A percentile compares a stretch with the other conserved stretches of the same genome.
Conservation (phyloP, 2,329 filamentous ascomycete species). For the Cladophialophora yegresii region DNA sequence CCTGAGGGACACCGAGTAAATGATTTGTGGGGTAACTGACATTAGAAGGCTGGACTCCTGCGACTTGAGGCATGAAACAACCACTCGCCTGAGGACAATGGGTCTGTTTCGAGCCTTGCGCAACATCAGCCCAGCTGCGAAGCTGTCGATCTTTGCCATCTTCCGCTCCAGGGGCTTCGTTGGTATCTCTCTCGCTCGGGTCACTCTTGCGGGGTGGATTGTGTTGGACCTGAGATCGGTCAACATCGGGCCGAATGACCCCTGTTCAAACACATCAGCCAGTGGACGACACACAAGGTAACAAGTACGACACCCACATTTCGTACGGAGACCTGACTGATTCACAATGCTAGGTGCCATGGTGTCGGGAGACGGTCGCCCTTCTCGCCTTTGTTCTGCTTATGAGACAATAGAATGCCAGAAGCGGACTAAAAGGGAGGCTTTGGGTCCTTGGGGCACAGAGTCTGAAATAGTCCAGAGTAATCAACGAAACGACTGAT, state of each 20-base stretch:
- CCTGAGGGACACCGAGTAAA: conserved; percentile 27
- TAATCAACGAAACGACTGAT: background rate
- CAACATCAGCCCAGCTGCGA: conserved; percentile 1
- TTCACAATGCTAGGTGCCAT: conserved; percentile 1
- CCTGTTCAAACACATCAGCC: background rate
- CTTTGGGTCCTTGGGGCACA: background rate
- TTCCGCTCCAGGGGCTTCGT: background rate
- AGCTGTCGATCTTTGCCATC: background rate
- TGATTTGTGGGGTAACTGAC: conserved; percentile 20
- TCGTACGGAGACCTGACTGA: background rate
- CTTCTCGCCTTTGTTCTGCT: background rate
- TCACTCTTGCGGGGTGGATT: background rate
- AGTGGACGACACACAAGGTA: background rate
- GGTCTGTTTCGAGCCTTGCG: background rate
- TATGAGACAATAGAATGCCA: background rate
- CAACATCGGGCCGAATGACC: background rate
- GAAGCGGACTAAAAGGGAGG: background rate
- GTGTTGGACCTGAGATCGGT: background rate
- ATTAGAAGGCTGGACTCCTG: background rate
- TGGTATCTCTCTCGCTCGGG: background rate
- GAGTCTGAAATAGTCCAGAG: background rate
- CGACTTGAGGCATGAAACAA: background rate
- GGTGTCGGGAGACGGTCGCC: background rate
- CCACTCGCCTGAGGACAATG: background rate
- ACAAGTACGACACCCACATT: background rate